phyloP scores from a whole-genome alignment of 805 yeast species.

The Zygoascus tannicola region DNA sequence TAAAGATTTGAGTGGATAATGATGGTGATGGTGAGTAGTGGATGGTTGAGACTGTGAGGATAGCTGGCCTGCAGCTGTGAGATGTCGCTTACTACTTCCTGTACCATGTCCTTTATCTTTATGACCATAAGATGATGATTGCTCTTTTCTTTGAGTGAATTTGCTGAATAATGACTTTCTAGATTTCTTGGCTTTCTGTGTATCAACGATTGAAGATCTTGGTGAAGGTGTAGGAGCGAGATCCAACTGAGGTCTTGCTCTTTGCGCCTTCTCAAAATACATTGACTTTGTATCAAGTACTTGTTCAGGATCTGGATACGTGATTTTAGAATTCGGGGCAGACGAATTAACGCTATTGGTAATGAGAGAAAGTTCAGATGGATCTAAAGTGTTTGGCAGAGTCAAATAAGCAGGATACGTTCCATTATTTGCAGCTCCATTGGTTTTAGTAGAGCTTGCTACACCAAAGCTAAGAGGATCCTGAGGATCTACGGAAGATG shows the following conservation, averaged over 20 bases:
- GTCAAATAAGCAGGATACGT: neutral
- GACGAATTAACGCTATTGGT: neutral
- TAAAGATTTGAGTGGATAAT: neutral
- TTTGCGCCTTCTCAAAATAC: conserved; percentile 7
- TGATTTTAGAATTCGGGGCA: conserved; percentile 1
- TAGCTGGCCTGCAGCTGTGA: neutral
- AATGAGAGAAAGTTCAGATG: conserved; percentile 11
- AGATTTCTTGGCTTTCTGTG: conserved; percentile 1
- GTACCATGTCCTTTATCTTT: neutral
- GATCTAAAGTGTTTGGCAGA: conserved; percentile 8
- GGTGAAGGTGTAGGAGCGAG: neutral
- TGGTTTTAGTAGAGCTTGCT: neutral
- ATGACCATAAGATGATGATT: neutral
- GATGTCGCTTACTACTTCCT: neutral
- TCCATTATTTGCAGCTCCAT: neutral
- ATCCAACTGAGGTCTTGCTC: neutral
- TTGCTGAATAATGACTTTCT: conserved; percentile 2
- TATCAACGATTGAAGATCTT: neutral
- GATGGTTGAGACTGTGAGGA: neutral
- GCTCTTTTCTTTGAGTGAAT: conserved; percentile 2
- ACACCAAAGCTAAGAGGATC: neutral
- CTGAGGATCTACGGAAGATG: neutral
- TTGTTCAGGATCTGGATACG: conserved; percentile 18
- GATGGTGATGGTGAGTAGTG: no score
- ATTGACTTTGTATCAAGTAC: conserved; percentile 15